phyloP scores from a whole-genome alignment of 2,329 filamentous ascomycete genomes.

The Seiridium unicorne region DNA sequence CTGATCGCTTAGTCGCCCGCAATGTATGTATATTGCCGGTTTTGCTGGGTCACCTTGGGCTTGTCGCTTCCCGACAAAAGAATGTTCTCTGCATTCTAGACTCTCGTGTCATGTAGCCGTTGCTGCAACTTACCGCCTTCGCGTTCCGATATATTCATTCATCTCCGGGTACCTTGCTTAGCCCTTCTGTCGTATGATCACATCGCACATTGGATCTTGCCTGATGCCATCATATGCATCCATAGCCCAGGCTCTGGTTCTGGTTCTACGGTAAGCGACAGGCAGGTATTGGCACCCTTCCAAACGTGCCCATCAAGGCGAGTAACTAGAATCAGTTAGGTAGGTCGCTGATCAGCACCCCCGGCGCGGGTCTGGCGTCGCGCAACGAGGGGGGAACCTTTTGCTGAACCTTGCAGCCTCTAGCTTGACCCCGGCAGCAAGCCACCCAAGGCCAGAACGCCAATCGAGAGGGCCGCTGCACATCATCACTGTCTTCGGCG shows the following conservation, averaged over 20 bases:
- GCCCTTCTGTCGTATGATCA: neutral
- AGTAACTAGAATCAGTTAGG: neutral
- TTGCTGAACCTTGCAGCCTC: neutral
- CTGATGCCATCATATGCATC: neutral
- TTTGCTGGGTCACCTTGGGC: no score
- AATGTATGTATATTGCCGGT: neutral
- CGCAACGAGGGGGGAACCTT: neutral
- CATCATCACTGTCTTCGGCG: neutral
- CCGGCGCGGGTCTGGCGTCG: neutral
- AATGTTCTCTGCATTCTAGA: neutral
- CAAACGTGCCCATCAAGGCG: neutral
- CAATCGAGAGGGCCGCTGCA: neutral
- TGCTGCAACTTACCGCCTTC: neutral
- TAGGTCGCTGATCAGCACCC: neutral
- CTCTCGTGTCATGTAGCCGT: neutral
- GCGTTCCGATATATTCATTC: neutral
- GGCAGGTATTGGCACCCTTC: neutral
- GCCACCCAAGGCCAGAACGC: neutral
- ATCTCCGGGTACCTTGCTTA: neutral
- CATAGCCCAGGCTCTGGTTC: neutral
- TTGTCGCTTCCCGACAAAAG: no score
- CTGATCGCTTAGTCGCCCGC: neutral
- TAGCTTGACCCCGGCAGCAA: neutral
- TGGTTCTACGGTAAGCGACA: neutral
- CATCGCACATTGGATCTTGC: neutral